Percentiles rank a stretch among this genome's conserved stretches.
phyloP scores from a whole-genome alignment of 495 filamentous ascomycete species.

The Beverwykella pulmonaria region DNA sequence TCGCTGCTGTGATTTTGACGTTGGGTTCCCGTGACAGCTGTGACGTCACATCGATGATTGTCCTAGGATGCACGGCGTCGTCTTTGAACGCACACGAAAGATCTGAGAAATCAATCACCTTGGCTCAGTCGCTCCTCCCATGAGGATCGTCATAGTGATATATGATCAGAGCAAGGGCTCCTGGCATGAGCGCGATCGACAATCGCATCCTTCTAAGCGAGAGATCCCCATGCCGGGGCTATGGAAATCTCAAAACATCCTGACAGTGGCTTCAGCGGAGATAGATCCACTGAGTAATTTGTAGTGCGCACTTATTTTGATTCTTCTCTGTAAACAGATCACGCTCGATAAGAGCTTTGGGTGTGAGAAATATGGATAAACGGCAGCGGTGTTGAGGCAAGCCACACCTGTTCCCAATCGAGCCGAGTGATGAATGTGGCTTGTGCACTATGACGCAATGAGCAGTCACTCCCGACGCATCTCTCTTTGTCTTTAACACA shows the following conservation, averaged over 20 bases:
- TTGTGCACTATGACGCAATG: conserved; percentile 20
- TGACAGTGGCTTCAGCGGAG: no score
- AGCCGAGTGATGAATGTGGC: conserved; percentile 16
- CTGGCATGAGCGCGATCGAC: not conserved
- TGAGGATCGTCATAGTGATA: not conserved
- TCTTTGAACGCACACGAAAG: not conserved
- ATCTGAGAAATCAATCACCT: not conserved
- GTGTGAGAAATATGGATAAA: no score
- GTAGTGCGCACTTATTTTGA: no score
- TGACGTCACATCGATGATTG: not conserved
- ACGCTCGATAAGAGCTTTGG: no score
- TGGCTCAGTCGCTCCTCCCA: not conserved
- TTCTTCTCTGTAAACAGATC: no score
- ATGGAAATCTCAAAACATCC: not conserved
- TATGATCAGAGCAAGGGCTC: not conserved
- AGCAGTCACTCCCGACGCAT: not conserved
- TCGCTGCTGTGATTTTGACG: no score
- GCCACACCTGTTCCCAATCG: no score
- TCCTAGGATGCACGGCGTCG: no score
- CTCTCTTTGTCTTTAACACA: not conserved
- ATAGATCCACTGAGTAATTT: no score
- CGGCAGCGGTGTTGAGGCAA: no score
- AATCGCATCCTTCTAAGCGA: not conserved
- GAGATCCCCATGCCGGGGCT: not conserved
- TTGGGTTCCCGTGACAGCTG: no score